These are phyloP conservation scores for Komagataella pseudopastoris DNA, from an alignment of 805 yeast species.

Conservation along the genomic window DNA sequence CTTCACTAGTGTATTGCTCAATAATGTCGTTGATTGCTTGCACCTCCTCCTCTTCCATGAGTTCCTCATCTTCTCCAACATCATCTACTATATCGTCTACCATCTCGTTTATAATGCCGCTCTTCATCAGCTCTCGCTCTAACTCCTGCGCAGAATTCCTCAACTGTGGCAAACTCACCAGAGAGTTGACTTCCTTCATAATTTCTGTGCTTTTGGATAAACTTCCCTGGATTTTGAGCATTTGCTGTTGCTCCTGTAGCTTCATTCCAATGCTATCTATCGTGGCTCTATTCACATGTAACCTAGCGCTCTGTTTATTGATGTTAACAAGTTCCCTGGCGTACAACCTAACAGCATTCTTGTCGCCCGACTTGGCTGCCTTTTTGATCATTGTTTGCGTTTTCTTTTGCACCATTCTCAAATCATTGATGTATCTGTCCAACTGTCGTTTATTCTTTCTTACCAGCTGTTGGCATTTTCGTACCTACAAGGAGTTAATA, in stretches of 20 bases:
- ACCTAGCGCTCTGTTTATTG: constrained; percentile 58
- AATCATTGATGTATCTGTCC: constrained; percentile 59
- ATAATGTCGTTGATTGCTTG: constrained; percentile 53
- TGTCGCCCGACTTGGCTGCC: constrained; percentile 66
- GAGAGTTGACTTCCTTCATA: constrained; percentile 78
- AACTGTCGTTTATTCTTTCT: constrained; percentile 78
- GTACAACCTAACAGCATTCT: constrained; percentile 59
- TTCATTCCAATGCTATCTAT: constrained; percentile 79
- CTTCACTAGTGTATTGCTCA: constrained; percentile 28
- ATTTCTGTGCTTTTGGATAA: constrained; percentile 66
- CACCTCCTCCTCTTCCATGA: constrained; percentile 48
- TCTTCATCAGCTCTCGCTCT: constrained; percentile 74
- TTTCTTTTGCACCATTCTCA: constrained; percentile 51
- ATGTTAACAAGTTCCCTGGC: constrained; percentile 73
- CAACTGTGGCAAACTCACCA: constrained; percentile 69
- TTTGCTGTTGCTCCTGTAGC: constrained; percentile 80
- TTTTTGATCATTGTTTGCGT: constrained; percentile 66
- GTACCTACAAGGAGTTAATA: constrained; percentile 22
- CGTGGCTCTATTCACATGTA: constrained; percentile 74
- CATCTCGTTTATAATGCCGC: constrained; percentile 89
- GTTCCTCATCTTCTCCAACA: constrained; percentile 49
- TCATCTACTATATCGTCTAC: constrained; percentile 78
- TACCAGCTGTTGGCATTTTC: constrained; percentile 65
- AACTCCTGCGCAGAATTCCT: constrained; percentile 75
- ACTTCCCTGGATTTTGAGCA: constrained; percentile 71